Evolutionary conservation across 495 filamentous ascomycete species (phyloP), one percentile per base, ranked within the genome.

Genomic region (Saxophila tyrrhenica): DNA sequence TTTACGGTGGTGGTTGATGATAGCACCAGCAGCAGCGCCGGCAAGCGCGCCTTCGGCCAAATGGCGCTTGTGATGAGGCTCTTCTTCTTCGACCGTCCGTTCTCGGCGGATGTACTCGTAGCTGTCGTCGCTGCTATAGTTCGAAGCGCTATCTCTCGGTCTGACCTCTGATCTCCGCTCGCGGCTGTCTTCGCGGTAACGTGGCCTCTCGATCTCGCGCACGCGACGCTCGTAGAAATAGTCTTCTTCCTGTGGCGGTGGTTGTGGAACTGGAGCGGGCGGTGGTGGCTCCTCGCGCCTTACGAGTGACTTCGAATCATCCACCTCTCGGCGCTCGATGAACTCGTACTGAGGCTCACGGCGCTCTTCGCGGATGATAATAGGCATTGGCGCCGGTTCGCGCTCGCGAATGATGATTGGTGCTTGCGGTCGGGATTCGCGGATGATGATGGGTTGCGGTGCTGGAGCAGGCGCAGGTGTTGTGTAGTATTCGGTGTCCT

Each of bases 11-110:
- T 83, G 81, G 25, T 83, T 78, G 1, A 94, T 60, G 2, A 95
- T 64, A 42, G 87, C 87, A 2, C 84, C 83, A 8, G 83, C 77
- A 53, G 84, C 89, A 38, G 85, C 77, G 15, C 87, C 89, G 45
- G 86, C 84, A 32, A 91, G 69, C 22, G 87, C 87, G 35, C 89
- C 89, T 70, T 91, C 88, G 22, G 86, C 87, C n/a, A 95, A 66
- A 66, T 94, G 87, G 29, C 85, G 84, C 62, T 79, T 78, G 64
- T 81, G 84, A 65, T 88, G 82, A 16, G 76, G 76, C 50, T 51
- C 56, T 2, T 66, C 63, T 21, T 65, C 60, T 35, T 66, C 51
- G 41, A 56, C 29, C 9, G 21, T 49, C 3, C 48, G 39, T 35
- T 57, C 54, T 2, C 39, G 25, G 0, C 58, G 58, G 39, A 66